phyloP scores from a whole-genome alignment of 2,329 filamentous ascomycete genomes.

The Cercospora beticola region DNA sequence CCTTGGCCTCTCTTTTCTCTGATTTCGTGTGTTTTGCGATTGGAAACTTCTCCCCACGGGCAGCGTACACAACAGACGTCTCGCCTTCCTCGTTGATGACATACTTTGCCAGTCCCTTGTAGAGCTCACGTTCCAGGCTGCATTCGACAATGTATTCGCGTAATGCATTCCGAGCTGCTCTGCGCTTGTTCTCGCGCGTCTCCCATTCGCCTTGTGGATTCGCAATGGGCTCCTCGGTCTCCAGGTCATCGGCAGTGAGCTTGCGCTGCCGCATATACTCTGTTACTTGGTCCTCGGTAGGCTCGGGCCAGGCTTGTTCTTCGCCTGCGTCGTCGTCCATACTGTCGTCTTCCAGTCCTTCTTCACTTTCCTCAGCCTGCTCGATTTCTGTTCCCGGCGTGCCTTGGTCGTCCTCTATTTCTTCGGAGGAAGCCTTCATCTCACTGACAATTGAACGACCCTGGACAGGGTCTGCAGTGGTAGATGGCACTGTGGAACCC shows the following conservation, averaged over 20 bases:
- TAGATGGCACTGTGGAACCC: not conserved
- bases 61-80: constrained; percentile 8
- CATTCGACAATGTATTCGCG: constrained; percentile 11
- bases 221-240: constrained; percentile 4
- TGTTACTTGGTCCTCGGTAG: not conserved
- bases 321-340: not conserved
- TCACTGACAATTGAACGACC: not conserved
- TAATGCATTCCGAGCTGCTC: constrained; percentile 11
- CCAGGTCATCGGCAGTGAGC: constrained; percentile 5
- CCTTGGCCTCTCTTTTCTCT: constrained; percentile 8
- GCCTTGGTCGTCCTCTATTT: not conserved
- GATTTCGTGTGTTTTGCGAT: not conserved
- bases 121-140: constrained; percentile 10
- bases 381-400: not conserved
- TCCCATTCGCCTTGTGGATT: constrained; percentile 1
- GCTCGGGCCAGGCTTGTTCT: not conserved
- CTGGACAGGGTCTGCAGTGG: not conserved
- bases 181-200: constrained; percentile 2
- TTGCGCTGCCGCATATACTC: not conserved
- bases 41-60: constrained; percentile 14
- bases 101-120: constrained; percentile 15
- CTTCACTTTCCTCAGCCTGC: not conserved
- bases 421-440: not conserved
- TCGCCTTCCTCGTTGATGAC: constrained; percentile 4
- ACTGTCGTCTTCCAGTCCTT: not conserved